Percentiles rank a stretch among this genome's conserved stretches.
These are phyloP conservation scores for Grosmannia penicillata DNA, from an alignment of 2,329 filamentous ascomycete genomes.

Conservation along the genomic window DNA sequence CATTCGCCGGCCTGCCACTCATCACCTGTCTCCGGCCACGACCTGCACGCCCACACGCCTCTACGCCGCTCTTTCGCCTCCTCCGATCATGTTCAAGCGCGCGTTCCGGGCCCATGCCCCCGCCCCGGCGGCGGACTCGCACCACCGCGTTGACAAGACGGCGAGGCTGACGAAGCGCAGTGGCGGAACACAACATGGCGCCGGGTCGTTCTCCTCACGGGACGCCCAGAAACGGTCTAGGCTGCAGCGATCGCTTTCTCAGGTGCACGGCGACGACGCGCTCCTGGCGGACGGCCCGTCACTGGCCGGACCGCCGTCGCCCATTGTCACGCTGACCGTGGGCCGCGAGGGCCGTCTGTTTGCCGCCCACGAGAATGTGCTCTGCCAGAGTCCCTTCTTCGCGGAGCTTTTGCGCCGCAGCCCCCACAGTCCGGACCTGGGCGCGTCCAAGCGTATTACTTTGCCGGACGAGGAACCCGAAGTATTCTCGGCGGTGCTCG, in stretches of 20 bases:
- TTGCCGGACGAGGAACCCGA: slow-evolving; percentile 70
- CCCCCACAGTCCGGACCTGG: slow-evolving; percentile 6
- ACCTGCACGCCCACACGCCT: not conserved
- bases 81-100: slow-evolving; percentile 71
- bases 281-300: slow-evolving; percentile 16
- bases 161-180: slow-evolving; percentile 63
- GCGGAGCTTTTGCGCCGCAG: slow-evolving; percentile 44
- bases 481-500: slow-evolving; percentile 83
- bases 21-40: not conserved
- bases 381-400: slow-evolving; percentile 77
- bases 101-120: slow-evolving; percentile 60
- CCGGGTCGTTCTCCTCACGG: slow-evolving; percentile 29
- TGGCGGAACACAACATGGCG: slow-evolving; percentile 1
- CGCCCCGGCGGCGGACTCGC: slow-evolving; percentile 19
- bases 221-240: slow-evolving; percentile 70
- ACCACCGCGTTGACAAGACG: slow-evolving; percentile 68
- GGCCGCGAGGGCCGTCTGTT: slow-evolving; percentile 78
- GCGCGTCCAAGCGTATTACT: slow-evolving; percentile 50
- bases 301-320: slow-evolving; percentile 31
- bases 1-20: slow-evolving; percentile 11
- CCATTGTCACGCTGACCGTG: slow-evolving; percentile 77
- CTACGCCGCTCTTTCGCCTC: not conserved
- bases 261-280: slow-evolving; percentile 19
- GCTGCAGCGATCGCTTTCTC: slow-evolving; percentile 69
- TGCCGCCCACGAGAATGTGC: slow-evolving; percentile 87